These are phyloP conservation scores for Acacia pycnantha DNA, from an alignment of 331 rosid species.

Conservation along the genomic window DNA sequence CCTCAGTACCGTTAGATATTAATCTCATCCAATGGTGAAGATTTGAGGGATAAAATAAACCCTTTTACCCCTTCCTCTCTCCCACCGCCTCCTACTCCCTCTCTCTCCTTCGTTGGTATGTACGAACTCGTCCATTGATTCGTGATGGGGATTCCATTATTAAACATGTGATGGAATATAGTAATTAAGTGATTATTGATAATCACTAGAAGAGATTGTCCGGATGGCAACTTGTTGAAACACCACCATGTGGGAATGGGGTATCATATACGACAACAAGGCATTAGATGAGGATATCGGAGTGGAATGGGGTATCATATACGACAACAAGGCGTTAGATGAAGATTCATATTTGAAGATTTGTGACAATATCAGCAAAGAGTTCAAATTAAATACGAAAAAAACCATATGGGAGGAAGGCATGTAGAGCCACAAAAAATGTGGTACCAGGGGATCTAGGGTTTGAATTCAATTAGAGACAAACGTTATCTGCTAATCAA, in stretches of 20 bases:
- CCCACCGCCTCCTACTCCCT: too few species aligned
- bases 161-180: not conserved
- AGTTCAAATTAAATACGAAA: conserved; percentile 23
- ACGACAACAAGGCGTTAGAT: too few species aligned
- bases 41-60: too few species aligned
- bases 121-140: too few species aligned
- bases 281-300: not conserved
- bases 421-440: conserved; percentile 9
- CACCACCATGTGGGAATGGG: not conserved
- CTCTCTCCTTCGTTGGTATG: too few species aligned
- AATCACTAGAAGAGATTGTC: not conserved
- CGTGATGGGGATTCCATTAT: not conserved
- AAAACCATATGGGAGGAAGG: conserved; percentile 10
- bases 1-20: too few species aligned
- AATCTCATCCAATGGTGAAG: too few species aligned
- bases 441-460: conserved; percentile 7
- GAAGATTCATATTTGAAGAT: too few species aligned
- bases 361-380: too few species aligned
- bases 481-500: not conserved
- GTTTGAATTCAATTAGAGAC: conserved; percentile 22
- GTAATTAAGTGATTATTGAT: not conserved
- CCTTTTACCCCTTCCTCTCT: too few species aligned
- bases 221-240: not conserved
- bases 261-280: not conserved
- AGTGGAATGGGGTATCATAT: too few species aligned